phyloP scores from a whole-genome alignment of 2,329 filamentous ascomycete genomes.

The Mycocentrospora acerina region DNA sequence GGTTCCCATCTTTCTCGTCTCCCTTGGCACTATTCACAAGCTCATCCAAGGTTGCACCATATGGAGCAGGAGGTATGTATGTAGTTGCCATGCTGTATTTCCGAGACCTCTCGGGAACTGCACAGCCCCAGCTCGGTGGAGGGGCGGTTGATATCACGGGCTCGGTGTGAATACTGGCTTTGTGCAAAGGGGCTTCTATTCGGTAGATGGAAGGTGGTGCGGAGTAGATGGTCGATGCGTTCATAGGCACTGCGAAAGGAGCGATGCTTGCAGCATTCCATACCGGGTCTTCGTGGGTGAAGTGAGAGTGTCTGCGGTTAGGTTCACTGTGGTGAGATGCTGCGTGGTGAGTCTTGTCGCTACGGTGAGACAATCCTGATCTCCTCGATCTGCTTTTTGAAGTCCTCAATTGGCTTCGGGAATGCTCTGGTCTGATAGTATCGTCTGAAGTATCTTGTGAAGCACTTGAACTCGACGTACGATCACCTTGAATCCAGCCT shows the following conservation, averaged over 20 bases:
- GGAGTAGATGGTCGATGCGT: slow-evolving; percentile 3
- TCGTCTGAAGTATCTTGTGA: slow-evolving; percentile 12
- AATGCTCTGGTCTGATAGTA: slow-evolving; percentile 11
- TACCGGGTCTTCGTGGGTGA: neutral
- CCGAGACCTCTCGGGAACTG: neutral
- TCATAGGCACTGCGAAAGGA: slow-evolving; percentile 7
- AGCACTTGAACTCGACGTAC: slow-evolving; percentile 7
- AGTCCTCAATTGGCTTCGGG: slow-evolving; percentile 6
- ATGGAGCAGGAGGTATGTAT: slow-evolving; percentile 9
- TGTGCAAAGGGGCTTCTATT: neutral
- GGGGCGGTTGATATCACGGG: neutral
- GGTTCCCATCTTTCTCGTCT: neutral
- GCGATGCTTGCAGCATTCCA: slow-evolving; percentile 1
- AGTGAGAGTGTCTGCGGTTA: slow-evolving; percentile 2
- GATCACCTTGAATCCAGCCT: slow-evolving; percentile 6
- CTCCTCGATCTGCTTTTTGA: slow-evolving; percentile 2
- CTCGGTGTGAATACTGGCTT: neutral
- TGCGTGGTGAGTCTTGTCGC: too few relatives aligned
- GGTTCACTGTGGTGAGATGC: neutral
- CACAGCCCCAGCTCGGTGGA: slow-evolving; percentile 8
- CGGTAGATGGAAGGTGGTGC: neutral
- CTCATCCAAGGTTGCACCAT: neutral
- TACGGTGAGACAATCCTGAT: too few relatives aligned
- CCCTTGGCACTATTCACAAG: neutral
- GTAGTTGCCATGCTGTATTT: slow-evolving; percentile 4